Conservation (phyloP, 257 asterid species). For the Ballota nigra region DNA sequence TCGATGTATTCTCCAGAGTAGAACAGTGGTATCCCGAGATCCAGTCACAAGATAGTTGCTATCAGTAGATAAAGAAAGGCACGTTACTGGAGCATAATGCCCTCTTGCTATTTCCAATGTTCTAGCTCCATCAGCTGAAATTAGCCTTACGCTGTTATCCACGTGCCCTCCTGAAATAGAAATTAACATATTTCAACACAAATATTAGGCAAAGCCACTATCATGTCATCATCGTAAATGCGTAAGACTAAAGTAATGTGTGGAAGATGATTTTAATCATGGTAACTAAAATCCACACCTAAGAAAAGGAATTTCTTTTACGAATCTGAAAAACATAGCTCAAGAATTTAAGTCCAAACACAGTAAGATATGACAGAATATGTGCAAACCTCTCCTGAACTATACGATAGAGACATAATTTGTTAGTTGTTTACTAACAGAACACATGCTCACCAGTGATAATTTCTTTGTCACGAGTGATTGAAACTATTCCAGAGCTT, state of each 20-base stretch:
- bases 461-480: slow-evolving; percentile 81
- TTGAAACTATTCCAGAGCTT: slow-evolving; percentile 69
- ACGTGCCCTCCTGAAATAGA: slow-evolving; percentile 80
- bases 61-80: slow-evolving; percentile 77
- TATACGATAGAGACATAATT: background rate
- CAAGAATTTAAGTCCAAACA: background rate
- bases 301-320: background rate
- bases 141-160: slow-evolving; percentile 82
- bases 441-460: slow-evolving; percentile 67
- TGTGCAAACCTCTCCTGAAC: slow-evolving; percentile 4
- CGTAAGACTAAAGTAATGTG: slow-evolving; percentile 7
- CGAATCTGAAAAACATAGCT: background rate
- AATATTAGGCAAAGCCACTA: too few relatives aligned
- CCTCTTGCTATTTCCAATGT: slow-evolving; percentile 94
- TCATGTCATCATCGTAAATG: background rate
- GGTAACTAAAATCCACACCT: background rate
- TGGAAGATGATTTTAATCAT: slow-evolving; percentile 2
- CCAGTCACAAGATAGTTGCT: slow-evolving; percentile 90
- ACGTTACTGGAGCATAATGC: slow-evolving; percentile 95
- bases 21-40: slow-evolving; percentile 79
- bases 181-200: slow-evolving; percentile 17
- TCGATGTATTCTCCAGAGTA: slow-evolving; percentile 83
- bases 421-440: background rate
- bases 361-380: background rate
- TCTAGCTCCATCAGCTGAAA: slow-evolving; percentile 93